Conservation (phyloP, 2,329 filamentous ascomycete genomes). For the Nannizzia gypsea region DNA sequence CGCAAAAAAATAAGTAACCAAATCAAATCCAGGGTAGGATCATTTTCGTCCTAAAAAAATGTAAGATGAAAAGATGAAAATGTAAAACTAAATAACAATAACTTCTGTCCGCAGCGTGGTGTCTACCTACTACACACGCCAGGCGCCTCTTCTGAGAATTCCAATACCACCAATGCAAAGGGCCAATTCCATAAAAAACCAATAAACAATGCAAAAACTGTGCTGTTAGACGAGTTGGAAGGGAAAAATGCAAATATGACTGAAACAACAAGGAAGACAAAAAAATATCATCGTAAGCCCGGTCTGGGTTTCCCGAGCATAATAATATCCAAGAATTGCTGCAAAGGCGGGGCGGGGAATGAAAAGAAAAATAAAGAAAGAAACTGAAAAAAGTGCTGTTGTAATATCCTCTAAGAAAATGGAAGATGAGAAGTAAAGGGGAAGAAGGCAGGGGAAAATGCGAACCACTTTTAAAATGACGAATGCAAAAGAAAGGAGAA, state of each 20-base stretch:
- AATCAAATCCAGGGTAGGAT: background rate
- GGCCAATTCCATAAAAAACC: background rate
- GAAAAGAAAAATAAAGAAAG: background rate
- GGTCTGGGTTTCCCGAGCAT: constrained; percentile 3
- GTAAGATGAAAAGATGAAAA: background rate
- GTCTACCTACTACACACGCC: background rate
- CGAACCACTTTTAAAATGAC: background rate
- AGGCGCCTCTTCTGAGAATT: background rate
- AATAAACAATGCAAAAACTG: background rate
- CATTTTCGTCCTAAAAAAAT: background rate
- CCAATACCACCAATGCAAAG: constrained; percentile 1
- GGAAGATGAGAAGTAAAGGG: background rate
- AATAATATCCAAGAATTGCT: background rate
- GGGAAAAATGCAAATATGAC: background rate
- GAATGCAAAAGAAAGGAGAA: background rate
- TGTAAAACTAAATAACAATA: background rate
- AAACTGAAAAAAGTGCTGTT: background rate
- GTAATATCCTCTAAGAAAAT: background rate
- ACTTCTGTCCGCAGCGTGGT: background rate
- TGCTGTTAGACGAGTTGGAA: background rate
- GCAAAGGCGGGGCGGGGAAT: background rate
- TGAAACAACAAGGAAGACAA: background rate
- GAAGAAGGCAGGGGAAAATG: background rate
- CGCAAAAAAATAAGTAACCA: background rate
- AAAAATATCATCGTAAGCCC: background rate